phyloP scores from a whole-genome alignment of 2,329 filamentous ascomycete species.

The Cercospora sojina region DNA sequence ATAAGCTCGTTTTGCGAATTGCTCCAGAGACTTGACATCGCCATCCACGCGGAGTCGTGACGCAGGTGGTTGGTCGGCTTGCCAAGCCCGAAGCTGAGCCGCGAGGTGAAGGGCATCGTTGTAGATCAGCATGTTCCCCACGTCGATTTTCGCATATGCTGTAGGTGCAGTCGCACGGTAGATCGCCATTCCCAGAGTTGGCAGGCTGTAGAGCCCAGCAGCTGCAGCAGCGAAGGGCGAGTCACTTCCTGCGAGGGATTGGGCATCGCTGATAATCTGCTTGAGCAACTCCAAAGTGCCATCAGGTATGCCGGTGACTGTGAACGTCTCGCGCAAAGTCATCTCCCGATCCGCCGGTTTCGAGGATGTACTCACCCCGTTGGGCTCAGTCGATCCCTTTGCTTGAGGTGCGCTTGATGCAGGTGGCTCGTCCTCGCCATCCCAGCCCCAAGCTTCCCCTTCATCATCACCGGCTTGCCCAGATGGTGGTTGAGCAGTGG shows the following conservation, averaged over 20 bases:
- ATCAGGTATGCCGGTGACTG: slow-evolving; percentile 82
- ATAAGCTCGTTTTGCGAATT: slow-evolving; percentile 61
- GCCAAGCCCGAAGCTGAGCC: slow-evolving; percentile 52
- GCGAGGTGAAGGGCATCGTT: slow-evolving; percentile 62
- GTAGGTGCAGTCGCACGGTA: slow-evolving; percentile 74
- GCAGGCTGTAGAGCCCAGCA: slow-evolving; percentile 67
- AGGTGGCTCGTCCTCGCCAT: slow-evolving; percentile 58
- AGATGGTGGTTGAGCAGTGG: slow-evolving; percentile 23
- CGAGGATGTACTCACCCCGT: slow-evolving; percentile 30
- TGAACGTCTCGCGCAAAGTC: slow-evolving; percentile 80
- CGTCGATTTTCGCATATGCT: slow-evolving; percentile 64
- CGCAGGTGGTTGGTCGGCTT: slow-evolving; percentile 46
- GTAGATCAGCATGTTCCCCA: slow-evolving; percentile 64
- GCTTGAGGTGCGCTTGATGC: slow-evolving; percentile 30
- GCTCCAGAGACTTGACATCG: slow-evolving; percentile 57
- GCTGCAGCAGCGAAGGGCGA: slow-evolving; percentile 66
- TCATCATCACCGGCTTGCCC: slow-evolving; percentile 57
- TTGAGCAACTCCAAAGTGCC: slow-evolving; percentile 68
- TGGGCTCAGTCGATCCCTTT: slow-evolving; percentile 23
- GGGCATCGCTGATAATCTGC: slow-evolving; percentile 48
- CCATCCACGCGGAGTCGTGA: slow-evolving; percentile 49
- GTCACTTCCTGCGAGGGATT: slow-evolving; percentile 56
- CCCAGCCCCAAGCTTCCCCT: slow-evolving; percentile 91
- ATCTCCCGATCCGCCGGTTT: slow-evolving; percentile 45
- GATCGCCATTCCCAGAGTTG: slow-evolving; percentile 71